phyloP scores from a whole-genome alignment of 2,329 filamentous ascomycete species.

The Ambrosiella xylebori region DNA sequence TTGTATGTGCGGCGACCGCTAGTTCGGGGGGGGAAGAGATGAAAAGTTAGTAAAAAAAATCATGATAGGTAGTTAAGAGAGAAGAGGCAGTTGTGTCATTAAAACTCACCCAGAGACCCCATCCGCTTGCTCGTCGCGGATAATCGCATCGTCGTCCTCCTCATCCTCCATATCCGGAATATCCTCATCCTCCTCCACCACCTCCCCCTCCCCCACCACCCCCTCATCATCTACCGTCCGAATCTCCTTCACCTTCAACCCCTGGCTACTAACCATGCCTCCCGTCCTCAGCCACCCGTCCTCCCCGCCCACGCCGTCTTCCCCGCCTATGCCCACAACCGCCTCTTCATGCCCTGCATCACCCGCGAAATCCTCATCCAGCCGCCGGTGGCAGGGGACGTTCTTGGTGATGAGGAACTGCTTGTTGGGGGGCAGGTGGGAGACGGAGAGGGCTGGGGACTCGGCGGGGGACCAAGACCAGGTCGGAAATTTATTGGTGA shows the following conservation, averaged over 20 bases:
- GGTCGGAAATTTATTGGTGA: conserved; percentile 97
- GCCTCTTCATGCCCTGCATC: conserved; percentile 75
- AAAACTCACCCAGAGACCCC: conserved; percentile 5
- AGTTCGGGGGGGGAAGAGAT: conserved; percentile 8
- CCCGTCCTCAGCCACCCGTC: conserved; percentile 89
- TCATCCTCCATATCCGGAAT: conserved; percentile 99
- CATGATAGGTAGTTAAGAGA: not conserved
- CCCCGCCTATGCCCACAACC: conserved; percentile 56
- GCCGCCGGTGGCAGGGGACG: conserved; percentile 77
- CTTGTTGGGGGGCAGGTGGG: conserved; percentile 72
- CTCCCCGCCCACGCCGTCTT: conserved; percentile 39
- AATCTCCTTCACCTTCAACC: conserved; percentile 63
- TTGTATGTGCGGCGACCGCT: conserved; percentile 86
- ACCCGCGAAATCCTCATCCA: conserved; percentile 86
- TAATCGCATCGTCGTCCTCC: conserved; percentile 92
- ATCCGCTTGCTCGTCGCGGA: conserved; percentile 39
- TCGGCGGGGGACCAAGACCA: conserved; percentile 94
- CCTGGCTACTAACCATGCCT: conserved; percentile 56
- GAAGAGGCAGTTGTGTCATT: no score
- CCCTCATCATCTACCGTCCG: conserved; percentile 79
- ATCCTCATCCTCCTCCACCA: conserved; percentile 63
- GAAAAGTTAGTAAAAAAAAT: not conserved
- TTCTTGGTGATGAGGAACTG: conserved; percentile 92
- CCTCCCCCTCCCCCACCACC: conserved; percentile 59
- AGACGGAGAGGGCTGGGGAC: conserved; percentile 57